Conservation (phyloP, 75 land plant genomes). For the Selaginella tamariscina region DNA sequence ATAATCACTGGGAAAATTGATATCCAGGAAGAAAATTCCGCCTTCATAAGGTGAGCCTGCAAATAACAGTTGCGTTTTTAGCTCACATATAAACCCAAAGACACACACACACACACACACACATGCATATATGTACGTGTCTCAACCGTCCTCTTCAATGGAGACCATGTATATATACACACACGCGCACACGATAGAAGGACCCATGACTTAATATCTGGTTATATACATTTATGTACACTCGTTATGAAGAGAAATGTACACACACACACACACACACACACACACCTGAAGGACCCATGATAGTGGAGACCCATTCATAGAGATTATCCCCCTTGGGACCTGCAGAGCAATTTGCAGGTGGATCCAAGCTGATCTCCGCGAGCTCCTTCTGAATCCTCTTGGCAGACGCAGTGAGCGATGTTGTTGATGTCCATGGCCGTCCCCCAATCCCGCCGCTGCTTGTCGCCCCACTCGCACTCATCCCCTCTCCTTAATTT, state of each 20-base stretch:
- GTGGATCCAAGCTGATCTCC: slow-evolving; percentile 63
- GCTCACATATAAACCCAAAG: too few species aligned
- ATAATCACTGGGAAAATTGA: slow-evolving; percentile 83
- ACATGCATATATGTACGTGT: neutral
- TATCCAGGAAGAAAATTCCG: slow-evolving; percentile 88
- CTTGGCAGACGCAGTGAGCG: slow-evolving; percentile 76
- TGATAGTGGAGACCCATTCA: slow-evolving; percentile 86
- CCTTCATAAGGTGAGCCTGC: slow-evolving; percentile 86
- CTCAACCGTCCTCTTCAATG: neutral
- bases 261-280: neutral
- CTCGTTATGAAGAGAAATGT: too few species aligned
- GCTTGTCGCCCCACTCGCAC: neutral
- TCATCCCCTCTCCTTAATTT: too few species aligned
- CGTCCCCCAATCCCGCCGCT: slow-evolving; percentile 23
- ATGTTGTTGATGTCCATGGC: slow-evolving; percentile 43
- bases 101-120: slow-evolving; percentile 10
- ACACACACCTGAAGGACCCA: slow-evolving; percentile 61
- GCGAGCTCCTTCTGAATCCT: slow-evolving; percentile 82
- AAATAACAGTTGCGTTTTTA: slow-evolving; percentile 2
- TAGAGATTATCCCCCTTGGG: slow-evolving; percentile 94
- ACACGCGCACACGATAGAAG: neutral
- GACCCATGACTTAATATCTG: too few species aligned
- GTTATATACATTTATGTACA: too few species aligned
- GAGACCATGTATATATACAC: neutral
- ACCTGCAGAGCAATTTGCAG: slow-evolving; percentile 71